These are phyloP conservation scores for Aspergillus biplanus DNA, from an alignment of 495 filamentous ascomycete species.

Conservation along the genomic window DNA sequence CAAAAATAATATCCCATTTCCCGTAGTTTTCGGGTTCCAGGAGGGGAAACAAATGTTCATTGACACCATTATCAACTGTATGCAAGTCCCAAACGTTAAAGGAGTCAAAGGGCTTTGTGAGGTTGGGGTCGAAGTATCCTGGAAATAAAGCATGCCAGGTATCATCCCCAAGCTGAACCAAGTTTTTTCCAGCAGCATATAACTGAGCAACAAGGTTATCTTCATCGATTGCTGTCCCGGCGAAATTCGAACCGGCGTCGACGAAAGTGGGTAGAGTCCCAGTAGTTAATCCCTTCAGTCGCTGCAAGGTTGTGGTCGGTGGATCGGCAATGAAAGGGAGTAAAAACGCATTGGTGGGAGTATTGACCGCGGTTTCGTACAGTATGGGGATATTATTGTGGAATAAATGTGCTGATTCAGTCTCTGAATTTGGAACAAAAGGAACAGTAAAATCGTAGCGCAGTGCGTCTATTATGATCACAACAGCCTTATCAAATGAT, in stretches of 20 bases:
- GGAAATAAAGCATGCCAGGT: constrained; percentile 95
- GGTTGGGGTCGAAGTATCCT: constrained; percentile 81
- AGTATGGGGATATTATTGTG: constrained; percentile 87
- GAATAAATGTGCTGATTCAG: constrained; percentile 65
- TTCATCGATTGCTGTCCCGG: constrained; percentile 95
- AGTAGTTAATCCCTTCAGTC: constrained; percentile 92
- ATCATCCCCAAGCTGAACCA: constrained; percentile 94
- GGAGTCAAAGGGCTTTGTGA: constrained; percentile 88
- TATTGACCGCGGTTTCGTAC: constrained; percentile 73
- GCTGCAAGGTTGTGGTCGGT: constrained; percentile 88
- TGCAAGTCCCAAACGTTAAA: constrained; percentile 99
- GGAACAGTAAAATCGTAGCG: constrained; percentile 97
- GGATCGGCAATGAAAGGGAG: constrained; percentile 97
- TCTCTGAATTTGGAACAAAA: constrained; percentile 54
- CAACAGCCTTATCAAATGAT: constrained; percentile 86
- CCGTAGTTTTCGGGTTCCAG: constrained; percentile 62
- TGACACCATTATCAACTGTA: constrained; percentile 96
- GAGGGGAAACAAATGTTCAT: constrained; percentile 85
- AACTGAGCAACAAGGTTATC: constrained; percentile 91
- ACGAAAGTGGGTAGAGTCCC: constrained; percentile 94
- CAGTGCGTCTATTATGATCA: constrained; percentile 91
- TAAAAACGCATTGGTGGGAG: constrained; percentile 82
- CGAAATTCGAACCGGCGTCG: constrained; percentile 92
- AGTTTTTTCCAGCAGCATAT: constrained; percentile 73
- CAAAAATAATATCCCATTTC: constrained; percentile 91